A percentile compares a stretch with the other conserved stretches of the same genome.
Evolutionary conservation across 495 filamentous ascomycete species (phyloP).

Genomic region (Penicillium desertorum): DNA sequence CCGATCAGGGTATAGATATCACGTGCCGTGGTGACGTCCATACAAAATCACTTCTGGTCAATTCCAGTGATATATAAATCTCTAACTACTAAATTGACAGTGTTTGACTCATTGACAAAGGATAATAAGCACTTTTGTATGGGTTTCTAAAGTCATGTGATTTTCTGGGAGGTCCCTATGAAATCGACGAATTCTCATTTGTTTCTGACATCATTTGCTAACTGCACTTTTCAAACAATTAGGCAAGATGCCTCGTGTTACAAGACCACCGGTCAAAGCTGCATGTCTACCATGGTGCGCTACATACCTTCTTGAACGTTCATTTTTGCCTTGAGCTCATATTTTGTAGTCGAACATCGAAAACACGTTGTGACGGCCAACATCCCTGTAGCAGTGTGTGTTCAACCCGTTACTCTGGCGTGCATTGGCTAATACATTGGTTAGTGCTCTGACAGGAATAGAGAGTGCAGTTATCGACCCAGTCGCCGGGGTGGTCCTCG

Average conservation of each 20-base stretch:
- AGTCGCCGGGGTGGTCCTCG: conserved; percentile 52
- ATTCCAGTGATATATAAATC: too few species aligned
- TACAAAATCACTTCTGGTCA: background rate
- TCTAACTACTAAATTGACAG: too few species aligned
- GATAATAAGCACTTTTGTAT: too few species aligned
- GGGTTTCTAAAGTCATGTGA: too few species aligned
- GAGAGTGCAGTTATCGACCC: conserved; percentile 48
- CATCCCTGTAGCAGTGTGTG: conserved; percentile 49
- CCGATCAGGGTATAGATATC: conserved; percentile 1
- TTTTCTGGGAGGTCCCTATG: too few species aligned
- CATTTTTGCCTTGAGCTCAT: conserved; percentile 15
- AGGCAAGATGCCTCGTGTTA: conserved; percentile 12
- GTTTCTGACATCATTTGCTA: background rate
- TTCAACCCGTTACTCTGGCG: background rate
- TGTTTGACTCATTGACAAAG: too few species aligned
- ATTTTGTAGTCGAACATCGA: conserved; percentile 45
- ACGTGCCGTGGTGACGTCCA: conserved; percentile 3
- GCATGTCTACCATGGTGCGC: conserved; percentile 56
- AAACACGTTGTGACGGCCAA: conserved; percentile 53
- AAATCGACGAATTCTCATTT: too few species aligned
- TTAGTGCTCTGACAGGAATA: conserved; percentile 44
- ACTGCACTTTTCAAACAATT: background rate
- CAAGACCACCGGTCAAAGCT: conserved; percentile 48
- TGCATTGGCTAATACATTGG: background rate
- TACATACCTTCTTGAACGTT: background rate